phyloP scores from a whole-genome alignment of 2,329 filamentous ascomycete genomes.

The Aspergillus ochraceus region DNA sequence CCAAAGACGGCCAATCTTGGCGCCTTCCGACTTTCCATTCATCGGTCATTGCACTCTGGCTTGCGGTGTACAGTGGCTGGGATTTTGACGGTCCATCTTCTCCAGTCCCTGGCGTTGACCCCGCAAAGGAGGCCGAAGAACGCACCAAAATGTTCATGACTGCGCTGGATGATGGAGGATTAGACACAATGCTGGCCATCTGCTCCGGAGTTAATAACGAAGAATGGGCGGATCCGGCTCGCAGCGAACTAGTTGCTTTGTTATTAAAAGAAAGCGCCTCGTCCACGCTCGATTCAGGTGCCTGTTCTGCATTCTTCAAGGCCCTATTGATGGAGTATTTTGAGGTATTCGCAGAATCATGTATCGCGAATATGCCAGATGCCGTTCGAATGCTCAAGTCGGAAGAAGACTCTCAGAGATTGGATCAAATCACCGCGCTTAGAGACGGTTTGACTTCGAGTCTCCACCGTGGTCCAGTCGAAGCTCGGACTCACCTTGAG shows the following conservation, averaged over 20 bases:
- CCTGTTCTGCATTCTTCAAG: conserved; percentile 72
- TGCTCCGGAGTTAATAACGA: conserved; percentile 77
- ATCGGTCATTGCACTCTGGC: conserved; percentile 79
- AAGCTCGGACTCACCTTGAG: conserved; percentile 66
- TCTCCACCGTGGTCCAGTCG: conserved; percentile 41
- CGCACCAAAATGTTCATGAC: conserved; percentile 73
- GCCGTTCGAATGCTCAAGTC: conserved; percentile 80
- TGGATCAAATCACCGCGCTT: conserved; percentile 47
- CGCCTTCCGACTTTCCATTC: conserved; percentile 73
- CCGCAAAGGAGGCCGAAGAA: conserved; percentile 66
- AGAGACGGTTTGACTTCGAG: conserved; percentile 44
- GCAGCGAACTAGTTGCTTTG: conserved; percentile 77
- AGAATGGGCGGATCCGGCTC: conserved; percentile 85
- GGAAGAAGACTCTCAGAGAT: conserved; percentile 80
- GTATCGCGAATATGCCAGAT: conserved; percentile 94
- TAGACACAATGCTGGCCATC: conserved; percentile 86
- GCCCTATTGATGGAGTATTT: conserved; percentile 73
- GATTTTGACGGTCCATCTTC: conserved; percentile 71
- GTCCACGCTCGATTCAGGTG: conserved; percentile 65
- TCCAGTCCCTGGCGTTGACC: conserved; percentile 61
- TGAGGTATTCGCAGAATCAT: conserved; percentile 84
- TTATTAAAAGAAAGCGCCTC: conserved; percentile 76
- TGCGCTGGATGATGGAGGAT: conserved; percentile 80
- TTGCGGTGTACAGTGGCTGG: conserved; percentile 88
- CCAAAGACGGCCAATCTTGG: conserved; percentile 69